Evolutionary conservation across 805 yeast species (phyloP), one percentile per base, ranked within the genome.

Genomic region (Clavispora asparagi): DNA sequence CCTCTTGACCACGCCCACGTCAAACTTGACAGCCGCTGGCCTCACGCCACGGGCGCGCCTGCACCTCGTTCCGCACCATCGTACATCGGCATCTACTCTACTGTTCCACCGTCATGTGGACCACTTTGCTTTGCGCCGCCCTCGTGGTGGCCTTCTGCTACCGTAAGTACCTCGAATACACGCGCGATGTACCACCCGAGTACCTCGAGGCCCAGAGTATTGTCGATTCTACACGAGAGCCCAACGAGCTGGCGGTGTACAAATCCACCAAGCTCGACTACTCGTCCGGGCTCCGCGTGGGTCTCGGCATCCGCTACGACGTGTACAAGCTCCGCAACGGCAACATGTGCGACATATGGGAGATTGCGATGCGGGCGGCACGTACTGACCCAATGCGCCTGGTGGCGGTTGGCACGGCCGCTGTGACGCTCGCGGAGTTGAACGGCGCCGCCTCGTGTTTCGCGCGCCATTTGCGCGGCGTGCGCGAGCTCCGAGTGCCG

Each of bases 251-350:
- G 13, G 91, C 96, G 0, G 70, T 86, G 10, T 83, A 86, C 62
- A 76, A 94, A 51, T 84, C 89, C 42, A 80, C 81, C 40, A 81
- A 85, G 53, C 79, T 86, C 29, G 94, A 91, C 19, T 82, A 79
- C 59, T 87, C 88, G 6, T 61, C 78, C 48, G 84, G 87, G 0
- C 70, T 90, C 46, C 72, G 83, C 19, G 76, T 86, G 2, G 95
- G 95, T 0, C 65, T 87, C 45, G 79, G 80, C 40, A 76, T 90
- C 23, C 74, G 87, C 38, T 72, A 71, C 48, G 71, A 77, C 25
- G 82, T 79, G 31, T 85, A 83, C 60, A 78, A 77, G 51, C 59
- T 85, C 19, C 71, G 96, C 54, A 84, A 86, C 60, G 96, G 96
- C 3, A 82, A 79, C 53, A 60, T 88, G 47, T 75, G 78, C 50